Evolutionary conservation across 169 alveolate genomes (phyloP).

Genomic region (Hammondia hammondi): DNA sequence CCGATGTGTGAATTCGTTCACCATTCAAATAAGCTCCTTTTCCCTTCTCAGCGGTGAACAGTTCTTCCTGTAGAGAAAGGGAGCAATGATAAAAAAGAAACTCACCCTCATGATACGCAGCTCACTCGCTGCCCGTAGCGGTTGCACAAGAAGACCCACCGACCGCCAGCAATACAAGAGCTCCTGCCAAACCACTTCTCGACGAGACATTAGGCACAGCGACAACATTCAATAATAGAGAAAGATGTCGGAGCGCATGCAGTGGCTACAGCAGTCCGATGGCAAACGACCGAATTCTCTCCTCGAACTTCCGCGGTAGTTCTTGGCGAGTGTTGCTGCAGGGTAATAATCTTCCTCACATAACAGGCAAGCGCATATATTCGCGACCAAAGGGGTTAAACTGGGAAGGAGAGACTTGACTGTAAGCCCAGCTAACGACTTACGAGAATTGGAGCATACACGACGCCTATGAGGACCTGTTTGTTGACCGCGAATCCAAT

Average conservation of each 20-base stretch:
- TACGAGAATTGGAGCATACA: slow-evolving; percentile 8
- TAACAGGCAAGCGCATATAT: neutral
- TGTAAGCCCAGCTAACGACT: neutral
- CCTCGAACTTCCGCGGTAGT: neutral
- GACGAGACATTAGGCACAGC: no score
- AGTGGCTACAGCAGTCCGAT: no score
- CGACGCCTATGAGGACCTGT: slow-evolving; percentile 32
- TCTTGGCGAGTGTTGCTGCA: neutral
- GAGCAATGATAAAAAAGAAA: neutral
- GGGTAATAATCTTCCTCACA: neutral
- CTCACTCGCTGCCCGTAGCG: neutral
- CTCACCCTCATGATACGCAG: neutral
- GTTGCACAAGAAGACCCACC: no score
- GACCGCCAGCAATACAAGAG: no score
- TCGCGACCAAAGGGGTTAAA: neutral
- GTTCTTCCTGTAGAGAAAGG: neutral
- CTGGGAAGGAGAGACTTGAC: neutral
- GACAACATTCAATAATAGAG: no score
- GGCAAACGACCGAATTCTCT: neutral
- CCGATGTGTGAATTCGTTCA: neutral
- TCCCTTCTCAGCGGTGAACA: slow-evolving; percentile 43
- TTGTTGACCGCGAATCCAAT: slow-evolving; percentile 29
- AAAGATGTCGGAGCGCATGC: no score
- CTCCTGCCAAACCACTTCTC: no score
- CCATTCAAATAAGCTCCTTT: slow-evolving; percentile 40